Conservation (phyloP, 768 basidiomycete species). For the Tylopilus felleus region DNA sequence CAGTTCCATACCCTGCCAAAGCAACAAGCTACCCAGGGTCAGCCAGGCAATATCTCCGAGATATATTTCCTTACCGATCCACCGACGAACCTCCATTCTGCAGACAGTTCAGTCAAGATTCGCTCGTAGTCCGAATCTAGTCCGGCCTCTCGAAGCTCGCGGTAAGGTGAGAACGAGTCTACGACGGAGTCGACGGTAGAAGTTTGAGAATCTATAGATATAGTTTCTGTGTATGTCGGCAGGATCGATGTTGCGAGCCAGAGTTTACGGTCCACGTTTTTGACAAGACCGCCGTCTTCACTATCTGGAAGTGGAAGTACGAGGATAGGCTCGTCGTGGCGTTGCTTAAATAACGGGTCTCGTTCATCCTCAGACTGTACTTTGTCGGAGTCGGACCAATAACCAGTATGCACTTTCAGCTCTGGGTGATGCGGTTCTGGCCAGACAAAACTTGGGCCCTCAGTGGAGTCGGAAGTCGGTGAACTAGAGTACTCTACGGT, state of each 20-base stretch:
- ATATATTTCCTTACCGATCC: constrained; percentile 43
- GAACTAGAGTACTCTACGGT: constrained; percentile 10
- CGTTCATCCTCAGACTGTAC: constrained; percentile 19
- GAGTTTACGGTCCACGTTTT: constrained; percentile 2
- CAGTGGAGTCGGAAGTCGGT: constrained; percentile 8
- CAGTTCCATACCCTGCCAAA: constrained; percentile 47
- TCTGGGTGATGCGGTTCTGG: constrained; percentile 4
- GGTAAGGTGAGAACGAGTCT: constrained; percentile 53
- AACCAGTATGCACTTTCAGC: constrained; percentile 18
- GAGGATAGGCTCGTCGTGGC: constrained; percentile 11
- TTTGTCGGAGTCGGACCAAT: constrained; percentile 23
- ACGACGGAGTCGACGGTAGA: constrained; percentile 38
- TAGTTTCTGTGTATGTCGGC: constrained; percentile 44
- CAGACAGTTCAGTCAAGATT: constrained; percentile 45
- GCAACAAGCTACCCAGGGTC: constrained; percentile 47
- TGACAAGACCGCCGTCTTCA: constrained; percentile 2
- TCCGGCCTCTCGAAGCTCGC: constrained; percentile 42
- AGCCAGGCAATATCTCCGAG: not conserved
- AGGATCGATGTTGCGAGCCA: constrained; percentile 39
- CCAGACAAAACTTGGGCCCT: constrained; percentile 11
- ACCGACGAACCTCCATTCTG: constrained; percentile 67
- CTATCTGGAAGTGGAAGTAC: constrained; percentile 19
- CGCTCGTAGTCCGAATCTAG: constrained; percentile 48
- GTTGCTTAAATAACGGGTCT: constrained; percentile 12
- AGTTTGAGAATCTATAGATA: constrained; percentile 27